A percentile compares a stretch with the other conserved stretches of the same genome.
Evolutionary conservation across 139 green algal species (phyloP).

Genomic region (Chlorella sp.): DNA sequence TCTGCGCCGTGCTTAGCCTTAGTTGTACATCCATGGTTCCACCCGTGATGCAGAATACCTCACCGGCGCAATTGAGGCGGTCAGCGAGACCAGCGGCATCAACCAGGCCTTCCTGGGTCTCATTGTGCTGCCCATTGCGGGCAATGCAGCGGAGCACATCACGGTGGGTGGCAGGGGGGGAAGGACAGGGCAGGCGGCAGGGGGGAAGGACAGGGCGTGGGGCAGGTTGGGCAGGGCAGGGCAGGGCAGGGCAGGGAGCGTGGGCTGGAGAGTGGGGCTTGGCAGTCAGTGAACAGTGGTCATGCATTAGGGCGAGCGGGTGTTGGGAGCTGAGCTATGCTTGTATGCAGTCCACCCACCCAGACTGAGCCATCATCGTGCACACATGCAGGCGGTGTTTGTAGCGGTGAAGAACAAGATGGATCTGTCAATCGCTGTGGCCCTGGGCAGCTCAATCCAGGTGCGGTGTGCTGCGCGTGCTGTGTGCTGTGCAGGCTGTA

Average conservation of each 20-base stretch:
- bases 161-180: constrained; percentile 42
- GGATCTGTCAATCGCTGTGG: constrained; percentile 90
- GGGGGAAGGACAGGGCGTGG: too few relatives aligned
- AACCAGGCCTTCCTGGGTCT: constrained; percentile 84
- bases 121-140: constrained; percentile 88
- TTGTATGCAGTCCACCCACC: too few relatives aligned
- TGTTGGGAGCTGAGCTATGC: too few relatives aligned
- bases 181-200: neutral
- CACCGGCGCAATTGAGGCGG: constrained; percentile 79
- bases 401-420: constrained; percentile 94
- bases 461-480: neutral
- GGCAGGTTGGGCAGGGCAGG: too few relatives aligned
- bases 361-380: too few relatives aligned
- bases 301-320: too few relatives aligned
- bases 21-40: too few relatives aligned
- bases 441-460: constrained; percentile 85
- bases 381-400: constrained; percentile 80
- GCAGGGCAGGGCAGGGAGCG: too few relatives aligned
- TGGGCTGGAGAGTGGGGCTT: too few relatives aligned
- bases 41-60: constrained; percentile 59
- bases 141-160: constrained; percentile 93
- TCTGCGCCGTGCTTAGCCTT: too few relatives aligned
- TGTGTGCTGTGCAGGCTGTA: neutral
- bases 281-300: too few relatives aligned
- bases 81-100: constrained; percentile 71